Conservation (phyloP, 2,329 filamentous ascomycete genomes). For the Dichotomopilus funicola region DNA sequence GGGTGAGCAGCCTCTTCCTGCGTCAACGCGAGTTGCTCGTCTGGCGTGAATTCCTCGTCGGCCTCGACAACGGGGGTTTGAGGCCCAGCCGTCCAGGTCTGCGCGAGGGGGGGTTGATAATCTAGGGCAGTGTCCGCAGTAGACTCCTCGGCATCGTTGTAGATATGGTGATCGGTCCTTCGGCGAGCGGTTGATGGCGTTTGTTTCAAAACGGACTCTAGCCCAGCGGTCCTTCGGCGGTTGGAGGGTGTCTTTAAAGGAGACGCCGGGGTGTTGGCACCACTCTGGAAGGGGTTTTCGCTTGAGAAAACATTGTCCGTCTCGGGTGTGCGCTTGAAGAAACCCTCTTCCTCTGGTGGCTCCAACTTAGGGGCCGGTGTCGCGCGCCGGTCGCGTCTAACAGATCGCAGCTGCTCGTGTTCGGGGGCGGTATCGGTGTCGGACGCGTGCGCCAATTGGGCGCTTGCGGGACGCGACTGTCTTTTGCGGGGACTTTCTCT, state of each 20-base stretch:
- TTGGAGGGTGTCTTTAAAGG: slow-evolving; percentile 40
- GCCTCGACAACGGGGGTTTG: slow-evolving; percentile 47
- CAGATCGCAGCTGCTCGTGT: slow-evolving; percentile 38
- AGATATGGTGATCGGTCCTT: slow-evolving; percentile 38
- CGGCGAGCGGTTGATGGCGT: slow-evolving; percentile 38
- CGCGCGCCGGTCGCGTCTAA: slow-evolving; percentile 46
- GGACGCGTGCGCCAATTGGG: slow-evolving; percentile 45
- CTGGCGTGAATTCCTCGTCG: slow-evolving; percentile 90
- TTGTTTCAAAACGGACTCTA: slow-evolving; percentile 35
- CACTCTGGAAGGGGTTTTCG: slow-evolving; percentile 91
- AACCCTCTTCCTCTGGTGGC: slow-evolving; percentile 42
- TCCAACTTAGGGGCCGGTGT: slow-evolving; percentile 51
- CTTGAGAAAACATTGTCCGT: slow-evolving; percentile 69
- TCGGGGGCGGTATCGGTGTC: slow-evolving; percentile 46
- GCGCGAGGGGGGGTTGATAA: slow-evolving; percentile 50
- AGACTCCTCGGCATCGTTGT: slow-evolving; percentile 46
- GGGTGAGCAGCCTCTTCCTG: slow-evolving; percentile 56
- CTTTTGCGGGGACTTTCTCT: slow-evolving; percentile 48
- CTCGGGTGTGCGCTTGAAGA: slow-evolving; percentile 35
- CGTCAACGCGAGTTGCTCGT: slow-evolving; percentile 77
- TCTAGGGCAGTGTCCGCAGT: slow-evolving; percentile 48
- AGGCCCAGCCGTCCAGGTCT: slow-evolving; percentile 27
- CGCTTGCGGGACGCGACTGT: slow-evolving; percentile 47
- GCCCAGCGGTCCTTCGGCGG: slow-evolving; percentile 43
- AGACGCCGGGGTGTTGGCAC: slow-evolving; percentile 59